Conservation (phyloP, 2,329 filamentous ascomycete species). For the Phyllosticta citrichinensis region DNA sequence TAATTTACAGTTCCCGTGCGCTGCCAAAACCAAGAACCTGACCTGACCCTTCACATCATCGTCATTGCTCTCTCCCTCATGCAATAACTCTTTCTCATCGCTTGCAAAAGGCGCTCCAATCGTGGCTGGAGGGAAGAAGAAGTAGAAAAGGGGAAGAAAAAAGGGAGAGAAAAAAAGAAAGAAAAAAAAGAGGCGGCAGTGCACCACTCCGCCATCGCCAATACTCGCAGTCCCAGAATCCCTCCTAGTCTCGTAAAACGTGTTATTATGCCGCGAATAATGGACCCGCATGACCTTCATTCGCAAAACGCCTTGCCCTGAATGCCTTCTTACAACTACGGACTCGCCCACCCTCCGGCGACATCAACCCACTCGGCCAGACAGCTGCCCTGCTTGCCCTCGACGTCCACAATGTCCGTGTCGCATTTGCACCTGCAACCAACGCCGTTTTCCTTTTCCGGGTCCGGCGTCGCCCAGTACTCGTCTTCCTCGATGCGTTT, state of each 20-base stretch:
- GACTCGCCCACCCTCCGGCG: conserved; percentile 78
- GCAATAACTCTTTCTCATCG: neutral
- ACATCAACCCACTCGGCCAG: conserved; percentile 95
- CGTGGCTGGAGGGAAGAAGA: neutral
- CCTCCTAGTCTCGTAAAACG: conserved; percentile 3
- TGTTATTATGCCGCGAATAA: conserved; percentile 11
- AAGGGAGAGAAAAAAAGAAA: neutral
- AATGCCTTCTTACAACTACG: conserved; percentile 24
- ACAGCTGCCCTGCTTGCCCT: conserved; percentile 94
- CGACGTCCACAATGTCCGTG: conserved; percentile 93
- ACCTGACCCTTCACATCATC: neutral
- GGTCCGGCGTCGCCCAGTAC: conserved; percentile 86
- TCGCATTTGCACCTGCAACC: conserved; percentile 95
- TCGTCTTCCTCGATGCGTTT: conserved; percentile 84
- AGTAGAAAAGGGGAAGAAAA: neutral
- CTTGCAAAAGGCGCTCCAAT: neutral
- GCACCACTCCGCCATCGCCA: conserved; percentile 4
- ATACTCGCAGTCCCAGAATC: conserved; percentile 5
- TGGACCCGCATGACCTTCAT: conserved; percentile 9
- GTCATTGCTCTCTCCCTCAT: neutral
- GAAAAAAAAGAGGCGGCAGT: conserved; percentile 3
- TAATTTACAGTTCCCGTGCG: conserved; percentile 10
- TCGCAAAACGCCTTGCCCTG: conserved; percentile 7
- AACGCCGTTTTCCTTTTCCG: conserved; percentile 87
- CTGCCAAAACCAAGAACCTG: neutral